Percentiles rank a stretch among this genome's conserved stretches.
Evolutionary conservation across 345 rosid genomes (phyloP).

Genomic region (Mallotus nudiflorus): DNA sequence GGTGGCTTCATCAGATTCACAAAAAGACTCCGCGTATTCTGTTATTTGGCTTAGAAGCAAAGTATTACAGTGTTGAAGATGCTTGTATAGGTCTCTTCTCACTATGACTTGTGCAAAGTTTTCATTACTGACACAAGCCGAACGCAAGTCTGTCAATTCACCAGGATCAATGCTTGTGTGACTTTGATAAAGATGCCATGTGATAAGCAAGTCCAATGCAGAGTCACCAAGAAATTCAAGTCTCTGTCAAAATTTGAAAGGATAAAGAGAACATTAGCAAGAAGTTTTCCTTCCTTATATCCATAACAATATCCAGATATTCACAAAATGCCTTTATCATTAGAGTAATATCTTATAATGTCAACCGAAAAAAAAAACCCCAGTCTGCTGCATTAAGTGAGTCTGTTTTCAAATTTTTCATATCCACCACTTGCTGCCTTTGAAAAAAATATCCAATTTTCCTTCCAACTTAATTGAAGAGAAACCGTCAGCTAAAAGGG

Average conservation of each 20-base stretch:
- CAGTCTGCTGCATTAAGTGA: background rate
- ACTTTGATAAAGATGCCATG: slow-evolving; percentile 67
- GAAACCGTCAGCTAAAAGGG: background rate
- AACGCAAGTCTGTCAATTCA: slow-evolving; percentile 84
- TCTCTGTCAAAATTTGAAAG: slow-evolving; percentile 52
- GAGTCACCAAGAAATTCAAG: slow-evolving; percentile 95
- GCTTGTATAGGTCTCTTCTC: slow-evolving; percentile 46
- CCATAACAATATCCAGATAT: background rate
- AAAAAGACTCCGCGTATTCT: slow-evolving; percentile 51
- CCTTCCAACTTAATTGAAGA: background rate
- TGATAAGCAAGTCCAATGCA: slow-evolving; percentile 80
- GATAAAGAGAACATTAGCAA: background rate
- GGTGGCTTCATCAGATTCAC: slow-evolving; percentile 35
- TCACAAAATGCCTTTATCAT: background rate
- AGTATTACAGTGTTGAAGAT: slow-evolving; percentile 60
- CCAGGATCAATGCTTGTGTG: slow-evolving; percentile 72
- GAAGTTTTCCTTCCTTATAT: too few species aligned
- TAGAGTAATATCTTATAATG: background rate
- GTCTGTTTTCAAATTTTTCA: background rate
- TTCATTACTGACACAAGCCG: slow-evolving; percentile 81
- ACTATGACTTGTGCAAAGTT: slow-evolving; percentile 82
- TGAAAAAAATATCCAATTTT: background rate
- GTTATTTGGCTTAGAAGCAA: slow-evolving; percentile 53
- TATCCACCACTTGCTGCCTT: background rate
- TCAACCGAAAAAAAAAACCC: background rate